phyloP scores from a whole-genome alignment of 352 stramenopile genomes.

The Phytophthora colocasiae region DNA sequence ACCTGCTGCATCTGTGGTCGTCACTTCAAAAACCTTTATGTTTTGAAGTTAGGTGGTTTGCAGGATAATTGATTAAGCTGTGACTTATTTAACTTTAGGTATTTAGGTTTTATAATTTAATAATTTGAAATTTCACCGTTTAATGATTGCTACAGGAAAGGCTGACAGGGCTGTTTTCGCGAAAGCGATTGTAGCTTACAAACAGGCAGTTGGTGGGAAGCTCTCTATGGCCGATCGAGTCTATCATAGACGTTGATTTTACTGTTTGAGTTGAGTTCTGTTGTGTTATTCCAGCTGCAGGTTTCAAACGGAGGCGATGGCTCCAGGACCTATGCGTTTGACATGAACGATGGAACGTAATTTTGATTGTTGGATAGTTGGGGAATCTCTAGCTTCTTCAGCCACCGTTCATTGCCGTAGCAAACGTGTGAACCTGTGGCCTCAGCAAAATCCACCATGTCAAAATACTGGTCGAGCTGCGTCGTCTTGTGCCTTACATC shows the following conservation, averaged over 20 bases:
- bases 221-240: slow-evolving; percentile 14
- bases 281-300: slow-evolving; percentile 23
- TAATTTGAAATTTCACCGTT: not conserved
- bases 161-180: slow-evolving; percentile 25
- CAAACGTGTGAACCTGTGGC: slow-evolving; percentile 1
- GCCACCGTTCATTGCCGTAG: not conserved
- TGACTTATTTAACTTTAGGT: not conserved
- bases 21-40: slow-evolving; percentile 18
- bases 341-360: slow-evolving; percentile 16
- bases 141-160: slow-evolving; percentile 20
- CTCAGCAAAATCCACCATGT: not conserved
- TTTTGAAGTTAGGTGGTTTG: not conserved
- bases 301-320: not conserved
- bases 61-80: too few relatives aligned
- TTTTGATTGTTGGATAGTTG: slow-evolving; percentile 20
- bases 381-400: slow-evolving; percentile 18
- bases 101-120: not conserved
- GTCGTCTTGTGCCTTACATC: slow-evolving; percentile 35
- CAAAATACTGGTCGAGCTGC: not conserved
- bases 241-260: not conserved
- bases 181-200: slow-evolving; percentile 22
- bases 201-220: slow-evolving; percentile 24
- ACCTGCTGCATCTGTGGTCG: slow-evolving; percentile 20
- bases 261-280: slow-evolving; percentile 16
- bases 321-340: not conserved